Percentiles rank a stretch among this genome's conserved stretches.
These are phyloP conservation scores for Trichosporon asahii DNA, from an alignment of 1,284 basidiomycete species.

Conservation along the genomic window DNA sequence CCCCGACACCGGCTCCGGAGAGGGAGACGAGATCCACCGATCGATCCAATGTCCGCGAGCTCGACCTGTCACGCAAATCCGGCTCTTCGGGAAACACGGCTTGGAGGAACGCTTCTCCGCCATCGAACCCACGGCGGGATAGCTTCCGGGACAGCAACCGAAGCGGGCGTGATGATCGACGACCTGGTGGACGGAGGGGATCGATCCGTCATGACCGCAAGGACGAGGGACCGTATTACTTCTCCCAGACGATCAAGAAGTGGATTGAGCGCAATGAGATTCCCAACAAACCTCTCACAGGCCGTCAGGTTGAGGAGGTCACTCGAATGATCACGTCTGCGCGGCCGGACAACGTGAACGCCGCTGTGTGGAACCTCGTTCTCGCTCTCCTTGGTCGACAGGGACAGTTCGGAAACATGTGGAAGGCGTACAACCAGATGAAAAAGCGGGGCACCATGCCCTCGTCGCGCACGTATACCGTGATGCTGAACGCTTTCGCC, in stretches of 20 bases:
- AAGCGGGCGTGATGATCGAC: not conserved
- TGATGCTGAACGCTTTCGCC: slow-evolving; percentile 46
- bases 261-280: slow-evolving; percentile 28
- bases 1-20: not conserved
- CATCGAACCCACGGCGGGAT: not conserved
- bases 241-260: slow-evolving; percentile 21
- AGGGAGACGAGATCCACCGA: not conserved
- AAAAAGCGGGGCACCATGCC: slow-evolving; percentile 48
- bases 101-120: not conserved
- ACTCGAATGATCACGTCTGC: slow-evolving; percentile 31
- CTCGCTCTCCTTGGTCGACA: slow-evolving; percentile 38
- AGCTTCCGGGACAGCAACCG: not conserved
- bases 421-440: slow-evolving; percentile 50
- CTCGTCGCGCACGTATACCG: slow-evolving; percentile 43
- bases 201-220: not conserved
- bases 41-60: not conserved
- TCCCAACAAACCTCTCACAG: slow-evolving; percentile 17
- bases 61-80: not conserved
- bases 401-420: slow-evolving; percentile 39
- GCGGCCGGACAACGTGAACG: slow-evolving; percentile 34
- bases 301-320: slow-evolving; percentile 29
- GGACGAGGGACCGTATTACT: slow-evolving; percentile 10
- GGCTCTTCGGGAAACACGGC: not conserved
- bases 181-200: not conserved
- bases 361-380: slow-evolving; percentile 46